These are phyloP conservation scores for Lodderomyces jiufengensis DNA, from an alignment of 1,139 yeast genomes.

Conservation along the genomic window DNA sequence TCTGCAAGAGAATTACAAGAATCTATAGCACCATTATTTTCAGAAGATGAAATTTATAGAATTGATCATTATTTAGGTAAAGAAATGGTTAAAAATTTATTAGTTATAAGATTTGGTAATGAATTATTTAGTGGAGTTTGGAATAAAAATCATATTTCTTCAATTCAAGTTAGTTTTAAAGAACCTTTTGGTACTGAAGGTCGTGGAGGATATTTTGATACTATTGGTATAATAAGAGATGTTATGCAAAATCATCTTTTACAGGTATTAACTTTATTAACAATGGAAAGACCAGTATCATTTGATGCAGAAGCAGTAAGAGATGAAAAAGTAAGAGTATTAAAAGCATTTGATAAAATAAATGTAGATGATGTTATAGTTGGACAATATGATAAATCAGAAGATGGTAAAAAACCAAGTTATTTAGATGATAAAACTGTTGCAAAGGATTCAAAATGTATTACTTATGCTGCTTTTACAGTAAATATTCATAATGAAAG, in stretches of 20 bases:
- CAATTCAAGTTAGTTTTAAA: slow-evolving; percentile 86
- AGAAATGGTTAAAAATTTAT: slow-evolving; percentile 93
- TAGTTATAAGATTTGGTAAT: slow-evolving; percentile 87
- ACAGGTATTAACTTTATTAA: slow-evolving; percentile 85
- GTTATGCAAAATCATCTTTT: slow-evolving; percentile 97
- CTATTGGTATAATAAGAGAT: slow-evolving; percentile 93
- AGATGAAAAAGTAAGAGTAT: slow-evolving; percentile 91
- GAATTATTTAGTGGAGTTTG: slow-evolving; percentile 80
- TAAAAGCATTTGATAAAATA: slow-evolving; percentile 75
- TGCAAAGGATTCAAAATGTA: slow-evolving; percentile 72
- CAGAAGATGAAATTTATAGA: slow-evolving; percentile 88
- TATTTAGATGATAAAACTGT: slow-evolving; percentile 95
- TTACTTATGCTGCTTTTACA: slow-evolving; percentile 86
- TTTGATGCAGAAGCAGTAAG: slow-evolving; percentile 90
- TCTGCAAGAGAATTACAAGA: slow-evolving; percentile 74
- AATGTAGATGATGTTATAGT: slow-evolving; percentile 63
- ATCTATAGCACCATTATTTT: slow-evolving; percentile 77
- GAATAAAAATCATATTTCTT: slow-evolving; percentile 74
- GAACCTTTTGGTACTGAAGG: slow-evolving; percentile 99
- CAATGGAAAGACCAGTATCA: slow-evolving; percentile 94
- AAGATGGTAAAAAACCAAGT: slow-evolving; percentile 85
- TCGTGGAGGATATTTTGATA: slow-evolving; percentile 96
- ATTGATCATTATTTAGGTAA: slow-evolving; percentile 97
- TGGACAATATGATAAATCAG: slow-evolving; percentile 85
- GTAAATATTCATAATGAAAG: slow-evolving; percentile 82